Evolutionary conservation across 768 basidiomycete species (phyloP), one percentile per base, ranked within the genome.

Genomic region (Trichaptum fuscoviolaceum): DNA sequence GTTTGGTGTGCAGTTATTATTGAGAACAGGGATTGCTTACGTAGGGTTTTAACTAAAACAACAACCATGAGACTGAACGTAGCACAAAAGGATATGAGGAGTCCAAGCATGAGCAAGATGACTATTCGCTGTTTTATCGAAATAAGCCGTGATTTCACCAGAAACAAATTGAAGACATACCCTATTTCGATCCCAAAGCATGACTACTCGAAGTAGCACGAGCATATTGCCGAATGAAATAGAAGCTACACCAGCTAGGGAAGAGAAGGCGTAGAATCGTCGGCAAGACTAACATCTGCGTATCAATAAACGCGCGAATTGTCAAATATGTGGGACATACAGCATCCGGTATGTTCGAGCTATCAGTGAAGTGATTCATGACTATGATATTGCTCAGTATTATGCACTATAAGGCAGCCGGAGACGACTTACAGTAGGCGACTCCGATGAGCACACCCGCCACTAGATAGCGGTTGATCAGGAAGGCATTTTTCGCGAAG

Each of bases 401-500:
- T 12, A 20, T 5, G 15, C 20, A 52, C 42, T 12, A 12, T 3
- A 2, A 52, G 20, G 15, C 42, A 20, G 6, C 3, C 20, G 3
- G 24, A 7, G 15, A 15, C 15, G 30, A 71, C 74, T 12, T 63
- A 78, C 77, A 72, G 69, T 71, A 70, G 0, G 76, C 72, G 7
- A 72, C 67, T 1, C 69, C 68, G 17, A 76, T 57, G 1, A 77
- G 70, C 15, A 67, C 70, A 7, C 36, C 65, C 27, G 77, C 73
- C 0, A 81, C 76, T 0, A 73, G 27, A 68, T 84, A 84, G 1
- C 81, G 76, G 66, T 81, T 75, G 8, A 78, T 35, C 27, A 84
- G 70, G 69, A 81, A 82, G 1, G 78, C 70, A 58, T 77, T 66
- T 63, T 82, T 84, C 0, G 76, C 73, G 25, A 76, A 72, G 0